Conservation (phyloP, 495 filamentous ascomycete genomes). For the Podospora tetraspora region DNA sequence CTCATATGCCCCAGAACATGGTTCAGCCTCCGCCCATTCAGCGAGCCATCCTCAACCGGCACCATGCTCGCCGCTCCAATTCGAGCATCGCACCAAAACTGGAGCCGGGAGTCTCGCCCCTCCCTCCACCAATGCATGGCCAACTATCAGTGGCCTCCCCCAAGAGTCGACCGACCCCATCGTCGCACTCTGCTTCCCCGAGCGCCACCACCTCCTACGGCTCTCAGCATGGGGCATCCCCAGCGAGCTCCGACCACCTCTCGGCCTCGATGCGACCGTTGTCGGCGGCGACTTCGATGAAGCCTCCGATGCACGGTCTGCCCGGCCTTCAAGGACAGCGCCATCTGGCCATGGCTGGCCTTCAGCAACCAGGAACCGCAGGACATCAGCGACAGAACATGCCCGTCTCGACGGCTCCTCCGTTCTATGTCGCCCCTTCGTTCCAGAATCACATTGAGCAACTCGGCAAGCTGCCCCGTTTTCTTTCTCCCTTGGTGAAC, state of each 20-base stretch:
- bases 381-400: slow-evolving; percentile 29
- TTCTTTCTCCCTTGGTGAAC: slow-evolving; percentile 57
- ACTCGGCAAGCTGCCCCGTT: slow-evolving; percentile 83
- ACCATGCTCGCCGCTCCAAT: slow-evolving; percentile 61
- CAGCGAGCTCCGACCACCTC: slow-evolving; percentile 53
- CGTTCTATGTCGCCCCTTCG: slow-evolving; percentile 69
- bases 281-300: slow-evolving; percentile 36
- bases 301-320: slow-evolving; percentile 28
- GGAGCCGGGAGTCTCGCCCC: slow-evolving; percentile 50
- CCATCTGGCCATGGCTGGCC: slow-evolving; percentile 38
- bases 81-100: slow-evolving; percentile 68
- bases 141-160: slow-evolving; percentile 45
- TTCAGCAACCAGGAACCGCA: slow-evolving; percentile 25
- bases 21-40: slow-evolving; percentile 65
- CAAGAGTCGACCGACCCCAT: slow-evolving; percentile 71
- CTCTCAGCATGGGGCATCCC: slow-evolving; percentile 66
- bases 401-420: slow-evolving; percentile 28
- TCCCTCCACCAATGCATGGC: slow-evolving; percentile 50
- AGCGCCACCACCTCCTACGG: slow-evolving; percentile 66
- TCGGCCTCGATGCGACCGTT: slow-evolving; percentile 37
- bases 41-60: slow-evolving; percentile 65
- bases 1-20: slow-evolving; percentile 56
- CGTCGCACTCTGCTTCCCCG: slow-evolving; percentile 78
- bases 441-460: slow-evolving; percentile 96
- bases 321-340: slow-evolving; percentile 40